Evolutionary conservation across 2,329 filamentous ascomycete genomes (phyloP).

Genomic region (Fusarium papillatum): DNA sequence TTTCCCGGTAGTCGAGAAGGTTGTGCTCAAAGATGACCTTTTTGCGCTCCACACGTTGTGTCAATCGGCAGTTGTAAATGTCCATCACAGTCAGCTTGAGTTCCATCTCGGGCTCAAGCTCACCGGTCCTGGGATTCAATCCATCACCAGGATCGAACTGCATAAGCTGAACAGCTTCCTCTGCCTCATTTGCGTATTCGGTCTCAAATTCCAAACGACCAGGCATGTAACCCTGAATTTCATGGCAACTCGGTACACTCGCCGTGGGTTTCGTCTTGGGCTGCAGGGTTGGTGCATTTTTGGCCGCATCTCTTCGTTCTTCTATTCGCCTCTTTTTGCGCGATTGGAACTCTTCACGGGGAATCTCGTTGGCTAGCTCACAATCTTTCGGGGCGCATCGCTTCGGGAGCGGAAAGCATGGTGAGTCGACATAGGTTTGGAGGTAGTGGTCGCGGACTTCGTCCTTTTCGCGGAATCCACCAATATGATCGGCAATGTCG

Average conservation of each 20-base stretch:
- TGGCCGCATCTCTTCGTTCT: slow-evolving; percentile 87
- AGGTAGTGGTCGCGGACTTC: slow-evolving; percentile 97
- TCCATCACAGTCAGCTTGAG: slow-evolving; percentile 98
- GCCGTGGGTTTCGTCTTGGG: slow-evolving; percentile 97
- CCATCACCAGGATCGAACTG: slow-evolving; percentile 97
- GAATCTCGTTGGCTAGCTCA: slow-evolving; percentile 82
- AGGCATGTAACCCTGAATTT: slow-evolving; percentile 99
- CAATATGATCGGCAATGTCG: slow-evolving; percentile 98
- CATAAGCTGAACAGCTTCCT: slow-evolving; percentile 98
- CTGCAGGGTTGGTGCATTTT: slow-evolving; percentile 84
- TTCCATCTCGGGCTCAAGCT: slow-evolving; percentile 95
- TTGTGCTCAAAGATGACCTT: slow-evolving; percentile 97
- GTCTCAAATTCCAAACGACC: slow-evolving; percentile 97
- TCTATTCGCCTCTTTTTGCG: slow-evolving; percentile 96
- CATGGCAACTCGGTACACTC: slow-evolving; percentile 95
- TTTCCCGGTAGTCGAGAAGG: slow-evolving; percentile 93
- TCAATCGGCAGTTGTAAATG: slow-evolving; percentile 94
- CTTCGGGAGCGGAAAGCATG: slow-evolving; percentile 88
- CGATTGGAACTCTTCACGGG: slow-evolving; percentile 92
- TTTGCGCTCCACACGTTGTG: slow-evolving; percentile 92
- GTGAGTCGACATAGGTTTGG: slow-evolving; percentile 86
- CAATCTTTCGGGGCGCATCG: slow-evolving; percentile 87
- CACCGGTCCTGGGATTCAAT: slow-evolving; percentile 84
- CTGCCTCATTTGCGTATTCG: slow-evolving; percentile 96
- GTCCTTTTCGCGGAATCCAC: slow-evolving; percentile 93